Evolutionary conservation across 164 flowering plant species (phyloP), one percentile per base, ranked within the genome.

Genomic region (Hamamelis virginiana): DNA sequence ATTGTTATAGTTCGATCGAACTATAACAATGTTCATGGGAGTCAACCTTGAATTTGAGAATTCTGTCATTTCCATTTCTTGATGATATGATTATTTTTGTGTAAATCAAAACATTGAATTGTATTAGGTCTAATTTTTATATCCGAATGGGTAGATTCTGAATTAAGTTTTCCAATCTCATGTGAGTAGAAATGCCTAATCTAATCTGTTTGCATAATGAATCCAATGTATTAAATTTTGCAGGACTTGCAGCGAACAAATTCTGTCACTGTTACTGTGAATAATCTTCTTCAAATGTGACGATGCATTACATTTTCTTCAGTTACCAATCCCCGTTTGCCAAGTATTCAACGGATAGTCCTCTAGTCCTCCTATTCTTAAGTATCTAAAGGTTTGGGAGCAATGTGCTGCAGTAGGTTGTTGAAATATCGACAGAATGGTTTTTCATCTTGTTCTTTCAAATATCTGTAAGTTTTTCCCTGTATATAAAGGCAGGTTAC

Each of bases 221-320:
- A 55, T 50, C 57, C 9, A 23, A 58, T 47, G 18, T 19, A 18
- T 66, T 16, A 5, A 19, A 38, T 27, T 58, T 76, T 83, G 75
- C 97, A 96, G 99, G 99, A 96, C 75, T 77, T 96, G 79, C 96
- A 88, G 83, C 82, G 84, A 63, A 93, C 99, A 33, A 87, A 91
- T 78, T 87, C 93, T 11, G 96, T 80, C 0, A 71, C 86, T 65
- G 88, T 88, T 65, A 93, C 98, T 75, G 95, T 96, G 85, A 93
- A 96, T 81, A 93, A 96, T 83, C 92, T 96, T 68, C 97, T 96
- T 69, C 98, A 89, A 80, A 86, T 89, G 91, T 90, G 82, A 89
- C 22, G 47, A 60, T 21, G 23, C 19, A 22, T 59, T 14, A 33
- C 45, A 58, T 58, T 66, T 41, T 50, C 58, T 63, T 65, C 38